These are phyloP conservation scores for Conoideocrella luteorostrata DNA, from an alignment of 2,329 filamentous ascomycete genomes.

Conservation along the genomic window DNA sequence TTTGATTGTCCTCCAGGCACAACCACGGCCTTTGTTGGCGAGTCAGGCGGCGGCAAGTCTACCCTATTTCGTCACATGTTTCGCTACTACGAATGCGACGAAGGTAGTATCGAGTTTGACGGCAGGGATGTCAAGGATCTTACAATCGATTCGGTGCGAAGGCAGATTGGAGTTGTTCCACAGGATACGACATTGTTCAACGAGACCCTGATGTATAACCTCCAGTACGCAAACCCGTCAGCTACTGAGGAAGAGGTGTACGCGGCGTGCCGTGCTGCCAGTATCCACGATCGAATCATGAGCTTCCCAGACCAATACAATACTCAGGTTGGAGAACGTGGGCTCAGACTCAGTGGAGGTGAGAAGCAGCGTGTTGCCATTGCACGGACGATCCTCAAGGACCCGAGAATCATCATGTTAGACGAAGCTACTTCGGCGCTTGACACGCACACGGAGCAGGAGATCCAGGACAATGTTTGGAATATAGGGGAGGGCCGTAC, in stretches of 20 bases:
- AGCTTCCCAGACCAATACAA: conserved; percentile 82
- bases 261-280: conserved; percentile 76
- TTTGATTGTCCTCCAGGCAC: conserved; percentile 87
- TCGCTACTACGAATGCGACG: conserved; percentile 84
- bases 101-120: conserved; percentile 78
- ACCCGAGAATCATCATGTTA: conserved; percentile 84
- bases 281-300: conserved; percentile 88
- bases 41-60: conserved; percentile 95
- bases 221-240: conserved; percentile 78
- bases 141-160: conserved; percentile 88
- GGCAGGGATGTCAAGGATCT: conserved; percentile 76
- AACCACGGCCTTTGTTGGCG: conserved; percentile 91
- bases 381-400: conserved; percentile 85
- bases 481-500: conserved; percentile 80
- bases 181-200: conserved; percentile 96
- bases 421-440: conserved; percentile 90
- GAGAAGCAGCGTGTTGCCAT: conserved; percentile 94
- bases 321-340: conserved; percentile 87
- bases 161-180: conserved; percentile 89
- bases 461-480: conserved; percentile 81
- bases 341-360: conserved; percentile 78
- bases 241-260: conserved; percentile 78
- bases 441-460: conserved; percentile 86
- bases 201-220: conserved; percentile 89
- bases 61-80: conserved; percentile 94